phyloP scores from a whole-genome alignment of 192 early-diverging fungal species.

The Jimgerdemannia flammicorona region DNA sequence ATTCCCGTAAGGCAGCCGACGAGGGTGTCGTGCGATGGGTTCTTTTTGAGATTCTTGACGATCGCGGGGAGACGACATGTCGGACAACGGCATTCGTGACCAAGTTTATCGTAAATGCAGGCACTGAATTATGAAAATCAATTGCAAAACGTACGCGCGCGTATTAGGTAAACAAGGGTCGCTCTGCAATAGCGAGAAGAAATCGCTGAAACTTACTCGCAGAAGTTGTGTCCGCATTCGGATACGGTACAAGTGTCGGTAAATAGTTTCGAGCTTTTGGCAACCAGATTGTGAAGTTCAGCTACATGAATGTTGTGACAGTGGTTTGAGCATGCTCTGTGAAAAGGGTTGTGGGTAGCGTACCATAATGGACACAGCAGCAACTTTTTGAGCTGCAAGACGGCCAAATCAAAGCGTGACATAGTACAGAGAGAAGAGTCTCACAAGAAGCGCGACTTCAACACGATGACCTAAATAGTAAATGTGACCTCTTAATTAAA shows the following conservation, averaged over 20 bases:
- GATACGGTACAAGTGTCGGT: constrained; percentile 20
- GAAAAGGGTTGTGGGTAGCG: not conserved
- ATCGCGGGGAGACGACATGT: constrained; percentile 27
- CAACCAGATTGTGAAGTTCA: not conserved
- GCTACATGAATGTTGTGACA: not conserved
- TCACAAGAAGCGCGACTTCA: no score
- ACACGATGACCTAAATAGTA: no score
- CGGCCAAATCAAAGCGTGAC: constrained; percentile 27
- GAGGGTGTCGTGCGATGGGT: constrained; percentile 29
- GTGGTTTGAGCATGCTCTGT: not conserved
- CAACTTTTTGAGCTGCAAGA: constrained; percentile 15
- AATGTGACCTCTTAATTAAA: not conserved
- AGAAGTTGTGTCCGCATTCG: constrained; percentile 38
- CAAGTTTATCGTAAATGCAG: constrained; percentile 24
- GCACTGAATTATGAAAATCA: not conserved
- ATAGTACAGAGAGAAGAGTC: not conserved
- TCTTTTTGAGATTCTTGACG: constrained; percentile 25
- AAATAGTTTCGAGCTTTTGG: constrained; percentile 14
- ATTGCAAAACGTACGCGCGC: not conserved
- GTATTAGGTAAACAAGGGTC: not conserved
- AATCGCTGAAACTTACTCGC: constrained; percentile 20
- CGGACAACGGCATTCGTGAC: constrained; percentile 21
- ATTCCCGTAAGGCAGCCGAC: constrained; percentile 18
- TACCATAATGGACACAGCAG: constrained; percentile 32
- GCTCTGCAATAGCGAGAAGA: no score